Percentiles rank a stretch among this genome's conserved stretches.
Conservation (phyloP, 2,329 filamentous ascomycete species). For the Aphanoascus verrucosus region DNA sequence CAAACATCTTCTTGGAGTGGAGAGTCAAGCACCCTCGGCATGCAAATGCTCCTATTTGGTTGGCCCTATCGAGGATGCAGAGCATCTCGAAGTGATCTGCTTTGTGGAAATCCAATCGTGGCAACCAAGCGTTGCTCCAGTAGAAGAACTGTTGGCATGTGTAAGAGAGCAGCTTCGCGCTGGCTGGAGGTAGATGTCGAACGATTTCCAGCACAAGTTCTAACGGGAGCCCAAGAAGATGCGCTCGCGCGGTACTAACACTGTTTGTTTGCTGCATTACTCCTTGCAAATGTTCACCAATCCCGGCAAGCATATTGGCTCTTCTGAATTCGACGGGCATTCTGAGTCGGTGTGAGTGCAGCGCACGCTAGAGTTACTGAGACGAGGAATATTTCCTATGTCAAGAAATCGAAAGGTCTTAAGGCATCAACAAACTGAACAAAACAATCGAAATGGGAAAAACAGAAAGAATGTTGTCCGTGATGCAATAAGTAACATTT, state of each 20-base stretch:
- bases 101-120: not conserved
- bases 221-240: conserved; percentile 5
- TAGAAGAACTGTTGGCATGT: conserved; percentile 4
- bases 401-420: too few species aligned
- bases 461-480: too few species aligned
- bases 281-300: not conserved
- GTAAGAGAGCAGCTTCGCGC: not conserved
- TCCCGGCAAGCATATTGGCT: not conserved
- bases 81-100: conserved; percentile 5
- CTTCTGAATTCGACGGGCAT: too few species aligned
- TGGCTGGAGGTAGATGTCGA: not conserved
- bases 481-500: too few species aligned
- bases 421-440: not conserved
- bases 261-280: not conserved
- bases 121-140: not conserved
- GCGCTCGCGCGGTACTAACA: not conserved
- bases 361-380: too few species aligned
- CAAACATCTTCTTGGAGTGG: not conserved
- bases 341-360: too few species aligned
- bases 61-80: conserved; percentile 1
- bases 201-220: conserved; percentile 1
- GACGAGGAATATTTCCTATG: too few species aligned
- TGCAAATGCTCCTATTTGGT: not conserved
- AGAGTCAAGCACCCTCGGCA: not conserved
- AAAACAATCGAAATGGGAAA: not conserved